Conservation (phyloP, 108 stramenopile species). For the Fragilaria crotonensis region DNA sequence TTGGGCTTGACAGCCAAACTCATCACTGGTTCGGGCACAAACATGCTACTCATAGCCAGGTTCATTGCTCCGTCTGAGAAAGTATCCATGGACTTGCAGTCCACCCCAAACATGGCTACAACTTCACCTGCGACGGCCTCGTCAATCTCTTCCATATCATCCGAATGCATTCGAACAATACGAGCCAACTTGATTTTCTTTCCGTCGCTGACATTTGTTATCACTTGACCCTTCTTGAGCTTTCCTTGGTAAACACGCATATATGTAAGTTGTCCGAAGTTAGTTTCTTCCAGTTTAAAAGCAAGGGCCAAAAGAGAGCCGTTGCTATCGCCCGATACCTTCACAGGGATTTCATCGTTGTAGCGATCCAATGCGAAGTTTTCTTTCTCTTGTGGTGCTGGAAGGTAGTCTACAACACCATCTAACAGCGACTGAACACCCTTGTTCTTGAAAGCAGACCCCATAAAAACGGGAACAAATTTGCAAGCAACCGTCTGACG, state of each 20-base stretch:
- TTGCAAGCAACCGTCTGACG: constrained; percentile 79
- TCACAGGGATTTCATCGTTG: constrained; percentile 75
- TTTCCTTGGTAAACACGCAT: constrained; percentile 96
- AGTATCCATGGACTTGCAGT: constrained; percentile 97
- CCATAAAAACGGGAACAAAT: constrained; percentile 99
- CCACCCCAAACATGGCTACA: constrained; percentile 99
- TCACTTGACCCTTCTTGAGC: constrained; percentile 81
- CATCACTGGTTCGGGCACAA: constrained; percentile 98
- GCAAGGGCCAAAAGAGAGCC: constrained; percentile 93
- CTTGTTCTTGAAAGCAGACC: constrained; percentile 99
- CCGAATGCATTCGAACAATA: constrained; percentile 97
- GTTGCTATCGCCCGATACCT: constrained; percentile 52
- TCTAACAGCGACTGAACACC: constrained; percentile 97
- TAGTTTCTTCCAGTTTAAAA: constrained; percentile 98
- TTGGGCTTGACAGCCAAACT: constrained; percentile 92
- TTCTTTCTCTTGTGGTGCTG: constrained; percentile 85
- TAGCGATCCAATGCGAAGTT: constrained; percentile 88
- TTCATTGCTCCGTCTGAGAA: constrained; percentile 89
- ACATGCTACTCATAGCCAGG: constrained; percentile 94
- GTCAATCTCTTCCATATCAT: constrained; percentile 99
- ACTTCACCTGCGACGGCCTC: constrained; percentile 94
- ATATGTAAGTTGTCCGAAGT: constrained; percentile 98
- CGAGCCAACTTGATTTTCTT: constrained; percentile 93
- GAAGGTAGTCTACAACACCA: constrained; percentile 95
- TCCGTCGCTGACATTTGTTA: constrained; percentile 77